These are phyloP conservation scores for Epichloe amarillans DNA, from an alignment of 2,329 filamentous ascomycete genomes.

Conservation along the genomic window DNA sequence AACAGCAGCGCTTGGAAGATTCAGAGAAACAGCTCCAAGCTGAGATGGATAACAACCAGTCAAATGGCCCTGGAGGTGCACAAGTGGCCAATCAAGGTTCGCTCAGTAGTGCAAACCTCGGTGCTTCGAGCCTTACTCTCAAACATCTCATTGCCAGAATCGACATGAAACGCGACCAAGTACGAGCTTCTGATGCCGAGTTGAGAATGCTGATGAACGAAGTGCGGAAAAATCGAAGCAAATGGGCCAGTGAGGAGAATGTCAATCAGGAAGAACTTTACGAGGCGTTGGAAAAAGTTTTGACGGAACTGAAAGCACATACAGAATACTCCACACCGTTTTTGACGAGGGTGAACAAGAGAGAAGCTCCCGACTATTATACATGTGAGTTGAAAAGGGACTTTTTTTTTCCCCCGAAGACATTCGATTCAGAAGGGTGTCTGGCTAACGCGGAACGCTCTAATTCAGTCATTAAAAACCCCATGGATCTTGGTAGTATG, in stretches of 20 bases:
- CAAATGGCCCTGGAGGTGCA: constrained; percentile 31
- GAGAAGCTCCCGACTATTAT: constrained; percentile 93
- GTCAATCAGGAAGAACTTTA: constrained; percentile 97
- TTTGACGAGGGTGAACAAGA: constrained; percentile 85
- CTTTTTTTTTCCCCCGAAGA: neutral
- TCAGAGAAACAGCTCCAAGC: constrained; percentile 92
- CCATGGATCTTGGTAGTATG: constrained; percentile 97
- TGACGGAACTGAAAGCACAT: constrained; percentile 93
- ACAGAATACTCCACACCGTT: constrained; percentile 97
- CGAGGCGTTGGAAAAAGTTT: constrained; percentile 89
- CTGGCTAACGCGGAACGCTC: neutral
- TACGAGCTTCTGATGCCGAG: constrained; percentile 85
- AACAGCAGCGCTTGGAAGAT: constrained; percentile 93
- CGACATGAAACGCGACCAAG: constrained; percentile 80
- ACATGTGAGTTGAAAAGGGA: constrained; percentile 46
- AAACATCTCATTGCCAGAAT: constrained; percentile 96
- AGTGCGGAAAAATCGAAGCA: constrained; percentile 93
- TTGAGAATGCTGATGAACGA: constrained; percentile 89
- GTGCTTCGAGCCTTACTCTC: constrained; percentile 86
- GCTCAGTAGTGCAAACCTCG: constrained; percentile 84
- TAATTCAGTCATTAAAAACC: constrained; percentile 73
- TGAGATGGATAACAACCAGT: constrained; percentile 62
- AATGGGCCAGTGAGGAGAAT: constrained; percentile 97
- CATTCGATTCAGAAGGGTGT: neutral
- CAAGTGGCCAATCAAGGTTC: constrained; percentile 64